A percentile compares a stretch with the other conserved stretches of the same genome.
Conservation (phyloP, 2,329 filamentous ascomycete genomes). For the Verticillium tricorpus region DNA sequence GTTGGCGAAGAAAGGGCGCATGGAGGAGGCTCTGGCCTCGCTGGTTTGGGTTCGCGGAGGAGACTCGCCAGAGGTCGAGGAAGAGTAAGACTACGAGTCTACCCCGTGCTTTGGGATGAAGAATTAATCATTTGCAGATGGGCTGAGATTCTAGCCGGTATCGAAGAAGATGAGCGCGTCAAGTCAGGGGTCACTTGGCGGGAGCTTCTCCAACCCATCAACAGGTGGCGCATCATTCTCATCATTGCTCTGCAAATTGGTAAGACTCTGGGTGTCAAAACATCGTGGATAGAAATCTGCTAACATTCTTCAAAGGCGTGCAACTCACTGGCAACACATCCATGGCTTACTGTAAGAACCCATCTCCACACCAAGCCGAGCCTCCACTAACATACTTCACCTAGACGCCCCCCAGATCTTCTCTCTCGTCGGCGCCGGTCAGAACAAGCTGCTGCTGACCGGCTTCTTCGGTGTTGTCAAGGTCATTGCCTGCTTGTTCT, state of each 20-base stretch:
- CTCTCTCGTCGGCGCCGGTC: constrained; percentile 40
- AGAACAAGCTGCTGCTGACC: constrained; percentile 37
- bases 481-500: constrained; percentile 40
- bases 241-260: constrained; percentile 45
- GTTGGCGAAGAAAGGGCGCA: constrained; percentile 39
- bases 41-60: constrained; percentile 49
- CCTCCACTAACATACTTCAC: background rate
- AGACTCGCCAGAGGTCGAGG: constrained; percentile 26
- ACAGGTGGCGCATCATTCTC: constrained; percentile 42
- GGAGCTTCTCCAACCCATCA: constrained; percentile 40
- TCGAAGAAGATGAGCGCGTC: constrained; percentile 39
- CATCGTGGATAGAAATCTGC: background rate
- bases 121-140: constrained; percentile 19
- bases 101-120: background rate
- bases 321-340: constrained; percentile 48
- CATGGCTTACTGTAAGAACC: constrained; percentile 38
- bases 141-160: constrained; percentile 36
- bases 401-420: constrained; percentile 46
- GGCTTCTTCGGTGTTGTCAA: constrained; percentile 50
- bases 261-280: constrained; percentile 7
- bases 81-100: constrained; percentile 21
- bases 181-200: constrained; percentile 41
- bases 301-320: constrained; percentile 16
- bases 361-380: background rate
- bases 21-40: constrained; percentile 40